These are phyloP conservation scores for Aplosporella prunicola DNA, from an alignment of 2,329 filamentous ascomycete species.

Conservation along the genomic window DNA sequence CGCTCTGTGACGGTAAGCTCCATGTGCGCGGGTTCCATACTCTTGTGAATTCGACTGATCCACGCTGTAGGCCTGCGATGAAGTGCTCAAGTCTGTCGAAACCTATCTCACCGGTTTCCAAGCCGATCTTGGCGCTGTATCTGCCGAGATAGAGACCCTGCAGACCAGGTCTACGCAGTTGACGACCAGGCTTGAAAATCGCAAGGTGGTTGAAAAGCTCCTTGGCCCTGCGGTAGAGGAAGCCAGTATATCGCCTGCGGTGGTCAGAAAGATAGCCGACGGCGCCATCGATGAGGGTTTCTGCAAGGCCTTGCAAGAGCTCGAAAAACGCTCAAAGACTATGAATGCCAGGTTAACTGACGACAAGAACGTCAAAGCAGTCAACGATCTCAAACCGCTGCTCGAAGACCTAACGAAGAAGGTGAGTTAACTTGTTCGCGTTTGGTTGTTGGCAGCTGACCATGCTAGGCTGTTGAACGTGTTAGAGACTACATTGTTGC, in stretches of 20 bases:
- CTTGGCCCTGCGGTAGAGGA: slow-evolving; percentile 86
- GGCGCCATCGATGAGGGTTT: slow-evolving; percentile 85
- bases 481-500: slow-evolving; percentile 91
- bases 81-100: slow-evolving; percentile 87
- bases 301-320: slow-evolving; percentile 70
- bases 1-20: slow-evolving; percentile 59
- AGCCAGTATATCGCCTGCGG: slow-evolving; percentile 73
- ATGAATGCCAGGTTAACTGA: slow-evolving; percentile 60
- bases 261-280: slow-evolving; percentile 78
- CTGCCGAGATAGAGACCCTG: slow-evolving; percentile 87
- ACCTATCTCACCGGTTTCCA: slow-evolving; percentile 87
- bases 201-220: slow-evolving; percentile 79
- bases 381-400: slow-evolving; percentile 75
- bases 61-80: slow-evolving; percentile 60
- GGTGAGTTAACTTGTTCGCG: slow-evolving; percentile 35
- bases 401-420: slow-evolving; percentile 77
- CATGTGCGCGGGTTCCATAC: no score
- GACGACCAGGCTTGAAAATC: slow-evolving; percentile 77
- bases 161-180: slow-evolving; percentile 77
- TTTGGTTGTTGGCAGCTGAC: background rate
- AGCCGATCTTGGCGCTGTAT: slow-evolving; percentile 83
- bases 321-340: slow-evolving; percentile 66
- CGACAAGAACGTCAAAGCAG: slow-evolving; percentile 60
- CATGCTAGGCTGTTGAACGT: slow-evolving; percentile 60
- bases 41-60: background rate